phyloP scores from a whole-genome alignment of 371 early-diverging fungal genomes.

The Mucor racemosus region DNA sequence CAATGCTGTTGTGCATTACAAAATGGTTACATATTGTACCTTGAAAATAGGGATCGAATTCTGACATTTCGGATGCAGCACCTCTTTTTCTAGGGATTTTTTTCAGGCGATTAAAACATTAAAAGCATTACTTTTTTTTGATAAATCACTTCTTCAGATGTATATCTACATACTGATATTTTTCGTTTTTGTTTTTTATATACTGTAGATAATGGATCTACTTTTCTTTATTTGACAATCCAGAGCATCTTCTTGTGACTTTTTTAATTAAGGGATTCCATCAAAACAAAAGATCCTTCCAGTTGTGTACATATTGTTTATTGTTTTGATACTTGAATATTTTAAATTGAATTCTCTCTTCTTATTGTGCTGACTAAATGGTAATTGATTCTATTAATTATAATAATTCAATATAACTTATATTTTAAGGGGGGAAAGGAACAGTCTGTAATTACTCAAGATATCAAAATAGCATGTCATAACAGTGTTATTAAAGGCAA shows the following conservation, averaged over 20 bases:
- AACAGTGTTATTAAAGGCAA: constrained; percentile 43
- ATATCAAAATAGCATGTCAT: constrained; percentile 50
- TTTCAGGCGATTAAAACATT: background rate
- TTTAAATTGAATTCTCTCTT: background rate
- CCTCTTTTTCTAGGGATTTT: background rate
- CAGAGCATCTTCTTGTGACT: background rate
- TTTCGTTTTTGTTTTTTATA: no score
- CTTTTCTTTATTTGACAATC: background rate
- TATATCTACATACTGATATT: no score
- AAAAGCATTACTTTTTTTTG: background rate
- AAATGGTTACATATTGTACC: background rate
- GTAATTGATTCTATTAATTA: background rate
- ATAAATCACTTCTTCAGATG: background rate
- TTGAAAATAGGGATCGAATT: background rate
- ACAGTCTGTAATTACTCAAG: constrained; percentile 25
- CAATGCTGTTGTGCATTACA: no score
- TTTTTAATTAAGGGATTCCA: background rate
- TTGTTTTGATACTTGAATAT: background rate
- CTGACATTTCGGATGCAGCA: background rate
- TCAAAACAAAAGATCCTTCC: background rate
- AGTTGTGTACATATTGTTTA: background rate
- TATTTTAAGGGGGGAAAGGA: background rate
- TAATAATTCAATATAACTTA: background rate
- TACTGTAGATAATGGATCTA: background rate
- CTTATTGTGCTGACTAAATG: background rate